Conservation (phyloP, 1,139 yeast species). For the Pichia sorboxylosa region DNA sequence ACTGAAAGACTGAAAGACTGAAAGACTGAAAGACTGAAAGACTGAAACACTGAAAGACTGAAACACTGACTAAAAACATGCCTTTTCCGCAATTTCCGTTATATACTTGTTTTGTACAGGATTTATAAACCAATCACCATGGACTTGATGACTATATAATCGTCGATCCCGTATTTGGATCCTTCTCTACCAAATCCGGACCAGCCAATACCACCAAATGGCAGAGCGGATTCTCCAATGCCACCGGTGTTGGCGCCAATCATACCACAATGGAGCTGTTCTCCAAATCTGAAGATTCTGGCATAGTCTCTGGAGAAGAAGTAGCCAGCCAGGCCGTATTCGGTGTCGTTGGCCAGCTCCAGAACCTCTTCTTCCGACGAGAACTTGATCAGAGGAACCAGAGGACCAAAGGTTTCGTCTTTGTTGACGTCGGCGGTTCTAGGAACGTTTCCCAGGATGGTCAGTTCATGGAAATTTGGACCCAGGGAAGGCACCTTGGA, state of each 20-base stretch:
- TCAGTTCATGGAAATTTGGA: conserved; percentile 64
- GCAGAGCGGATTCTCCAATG: conserved; percentile 60
- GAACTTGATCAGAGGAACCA: conserved; percentile 70
- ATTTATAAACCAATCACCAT: conserved; percentile 29
- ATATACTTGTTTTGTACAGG: background rate
- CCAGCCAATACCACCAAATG: conserved; percentile 77
- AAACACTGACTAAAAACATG: no score
- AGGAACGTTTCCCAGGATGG: conserved; percentile 59
- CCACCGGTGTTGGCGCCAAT: conserved; percentile 71
- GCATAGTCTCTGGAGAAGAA: conserved; percentile 60
- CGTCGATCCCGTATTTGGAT: conserved; percentile 65
- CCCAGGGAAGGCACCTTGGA: conserved; percentile 55
- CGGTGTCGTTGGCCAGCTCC: conserved; percentile 56
- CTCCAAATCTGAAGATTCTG: conserved; percentile 59
- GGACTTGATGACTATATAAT: conserved; percentile 56
- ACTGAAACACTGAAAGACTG: no score
- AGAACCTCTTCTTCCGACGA: conserved; percentile 60
- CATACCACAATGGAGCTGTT: conserved; percentile 70
- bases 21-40: no score
- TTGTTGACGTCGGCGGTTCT: conserved; percentile 47
- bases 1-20: no score
- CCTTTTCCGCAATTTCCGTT: background rate
- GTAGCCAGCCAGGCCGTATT: conserved; percentile 73
- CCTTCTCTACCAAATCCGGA: conserved; percentile 84
- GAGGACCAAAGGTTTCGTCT: conserved; percentile 90